phyloP scores from a whole-genome alignment of 768 basidiomycete genomes.

The Pisolithus marmoratus region DNA sequence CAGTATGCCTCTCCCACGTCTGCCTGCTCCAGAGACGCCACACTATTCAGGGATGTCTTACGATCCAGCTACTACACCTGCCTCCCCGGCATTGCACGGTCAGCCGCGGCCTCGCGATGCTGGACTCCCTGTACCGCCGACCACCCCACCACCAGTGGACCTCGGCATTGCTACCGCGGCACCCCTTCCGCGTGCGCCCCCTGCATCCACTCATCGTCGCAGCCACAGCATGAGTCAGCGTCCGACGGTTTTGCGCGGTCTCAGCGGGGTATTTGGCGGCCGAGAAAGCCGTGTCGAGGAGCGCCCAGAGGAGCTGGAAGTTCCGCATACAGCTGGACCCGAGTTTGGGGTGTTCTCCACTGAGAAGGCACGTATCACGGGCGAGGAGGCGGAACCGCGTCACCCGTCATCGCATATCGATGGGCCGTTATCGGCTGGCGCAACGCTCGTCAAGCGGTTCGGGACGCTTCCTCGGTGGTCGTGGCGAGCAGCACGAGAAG shows the following conservation, averaged over 20 bases:
- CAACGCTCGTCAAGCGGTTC: constrained; percentile 73
- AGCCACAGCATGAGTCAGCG: constrained; percentile 82
- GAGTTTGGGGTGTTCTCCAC: constrained; percentile 52
- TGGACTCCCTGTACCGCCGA: constrained; percentile 39
- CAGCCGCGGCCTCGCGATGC: constrained; percentile 65
- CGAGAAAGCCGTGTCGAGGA: constrained; percentile 37
- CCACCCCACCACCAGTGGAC: constrained; percentile 29
- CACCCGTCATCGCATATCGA: constrained; percentile 7
- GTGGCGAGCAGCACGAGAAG: constrained; percentile 37
- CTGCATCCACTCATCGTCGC: constrained; percentile 72
- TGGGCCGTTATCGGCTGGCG: constrained; percentile 47
- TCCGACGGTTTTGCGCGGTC: constrained; percentile 47
- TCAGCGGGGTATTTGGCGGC: constrained; percentile 57
- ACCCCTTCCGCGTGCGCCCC: constrained; percentile 59
- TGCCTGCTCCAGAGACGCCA: constrained; percentile 75
- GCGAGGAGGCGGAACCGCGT: constrained; percentile 19
- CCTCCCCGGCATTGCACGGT: constrained; percentile 49
- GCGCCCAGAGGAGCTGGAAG: constrained; percentile 32
- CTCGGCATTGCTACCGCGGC: constrained; percentile 23
- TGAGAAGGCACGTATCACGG: constrained; percentile 27
- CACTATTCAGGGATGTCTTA: constrained; percentile 83
- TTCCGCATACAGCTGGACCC: constrained; percentile 62
- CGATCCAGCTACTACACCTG: constrained; percentile 58
- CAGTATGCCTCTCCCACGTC: constrained; percentile 74
- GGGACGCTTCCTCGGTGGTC: constrained; percentile 54